Evolutionary conservation across 225 moss, liverwort and hornwort genomes (phyloP).

Genomic region (Neckera pumila): DNA sequence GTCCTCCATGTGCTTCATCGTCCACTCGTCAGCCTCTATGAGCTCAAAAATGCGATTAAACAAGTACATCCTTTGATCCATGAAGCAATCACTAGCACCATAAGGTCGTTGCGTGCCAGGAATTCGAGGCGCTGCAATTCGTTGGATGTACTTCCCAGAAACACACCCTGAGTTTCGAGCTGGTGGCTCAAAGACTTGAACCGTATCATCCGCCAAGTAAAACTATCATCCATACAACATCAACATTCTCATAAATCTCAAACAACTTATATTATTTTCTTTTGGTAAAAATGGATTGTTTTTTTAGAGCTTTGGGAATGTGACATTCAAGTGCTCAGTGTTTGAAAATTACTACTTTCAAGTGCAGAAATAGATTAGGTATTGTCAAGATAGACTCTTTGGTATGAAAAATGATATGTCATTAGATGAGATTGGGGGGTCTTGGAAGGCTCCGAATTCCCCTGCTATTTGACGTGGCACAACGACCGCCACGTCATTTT

Average conservation of each 20-base stretch:
- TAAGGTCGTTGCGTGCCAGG: constrained; percentile 53
- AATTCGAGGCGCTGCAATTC: constrained; percentile 24
- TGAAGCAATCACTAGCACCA: constrained; percentile 45
- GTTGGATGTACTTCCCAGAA: constrained; percentile 64
- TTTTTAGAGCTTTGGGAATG: accelerated
- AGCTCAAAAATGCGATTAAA: constrained; percentile 65
- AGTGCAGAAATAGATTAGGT: not conserved
- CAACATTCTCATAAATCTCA: not conserved
- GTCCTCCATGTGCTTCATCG: constrained; percentile 81
- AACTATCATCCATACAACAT: constrained; percentile 19
- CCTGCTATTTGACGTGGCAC: too few relatives aligned
- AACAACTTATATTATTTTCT: not conserved
- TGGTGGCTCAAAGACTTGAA: constrained; percentile 78
- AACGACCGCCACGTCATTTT: too few relatives aligned
- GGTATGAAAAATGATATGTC: not conserved
- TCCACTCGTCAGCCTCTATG: constrained; percentile 83
- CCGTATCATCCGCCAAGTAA: constrained; percentile 52
- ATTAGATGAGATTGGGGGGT: too few relatives aligned
- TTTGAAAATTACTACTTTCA: too few relatives aligned
- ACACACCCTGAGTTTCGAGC: constrained; percentile 65
- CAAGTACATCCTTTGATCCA: constrained; percentile 38
- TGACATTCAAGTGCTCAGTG: accelerated
- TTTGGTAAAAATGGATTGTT: accelerated
- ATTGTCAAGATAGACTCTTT: not conserved
- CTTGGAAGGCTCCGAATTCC: too few relatives aligned